These are phyloP conservation scores for Aschersonia sp. DNA, from an alignment of 2,329 filamentous ascomycete species.

Conservation along the genomic window DNA sequence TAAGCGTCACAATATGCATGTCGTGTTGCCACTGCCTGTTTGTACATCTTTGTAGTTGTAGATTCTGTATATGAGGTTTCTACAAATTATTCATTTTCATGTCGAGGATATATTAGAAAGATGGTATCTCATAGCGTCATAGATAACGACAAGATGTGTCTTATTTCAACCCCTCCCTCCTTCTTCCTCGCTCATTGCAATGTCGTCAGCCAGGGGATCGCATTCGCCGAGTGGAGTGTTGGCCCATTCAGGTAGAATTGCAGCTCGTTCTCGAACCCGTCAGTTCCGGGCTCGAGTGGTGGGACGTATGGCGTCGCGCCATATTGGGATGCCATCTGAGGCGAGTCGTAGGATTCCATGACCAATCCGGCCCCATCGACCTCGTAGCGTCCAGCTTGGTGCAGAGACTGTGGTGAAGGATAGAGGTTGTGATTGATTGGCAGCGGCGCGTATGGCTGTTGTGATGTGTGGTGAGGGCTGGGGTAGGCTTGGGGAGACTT, in stretches of 20 bases:
- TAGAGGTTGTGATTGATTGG: slow-evolving; percentile 4
- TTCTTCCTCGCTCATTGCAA: slow-evolving; percentile 1
- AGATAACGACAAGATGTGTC: neutral
- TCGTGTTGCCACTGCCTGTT: too few relatives aligned
- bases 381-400: neutral
- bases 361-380: neutral
- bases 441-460: slow-evolving; percentile 3
- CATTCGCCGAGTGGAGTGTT: slow-evolving; percentile 2
- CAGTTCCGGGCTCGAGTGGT: slow-evolving; percentile 19
- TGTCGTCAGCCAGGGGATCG: slow-evolving; percentile 5
- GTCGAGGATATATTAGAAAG: too few relatives aligned
- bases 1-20: too few relatives aligned
- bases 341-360: neutral
- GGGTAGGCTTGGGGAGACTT: slow-evolving; percentile 9
- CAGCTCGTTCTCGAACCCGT: slow-evolving; percentile 32
- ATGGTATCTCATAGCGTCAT: too few relatives aligned
- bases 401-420: slow-evolving; percentile 5
- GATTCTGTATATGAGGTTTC: too few relatives aligned
- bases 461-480: slow-evolving; percentile 6
- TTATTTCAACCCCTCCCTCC: neutral
- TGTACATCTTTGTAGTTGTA: too few relatives aligned
- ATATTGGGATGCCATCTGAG: neutral
- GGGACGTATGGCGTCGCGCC: slow-evolving; percentile 2
- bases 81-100: too few relatives aligned
- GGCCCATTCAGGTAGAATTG: slow-evolving; percentile 27